phyloP scores from a whole-genome alignment of 352 stramenopile genomes.

The Phytophthora brassicae region DNA sequence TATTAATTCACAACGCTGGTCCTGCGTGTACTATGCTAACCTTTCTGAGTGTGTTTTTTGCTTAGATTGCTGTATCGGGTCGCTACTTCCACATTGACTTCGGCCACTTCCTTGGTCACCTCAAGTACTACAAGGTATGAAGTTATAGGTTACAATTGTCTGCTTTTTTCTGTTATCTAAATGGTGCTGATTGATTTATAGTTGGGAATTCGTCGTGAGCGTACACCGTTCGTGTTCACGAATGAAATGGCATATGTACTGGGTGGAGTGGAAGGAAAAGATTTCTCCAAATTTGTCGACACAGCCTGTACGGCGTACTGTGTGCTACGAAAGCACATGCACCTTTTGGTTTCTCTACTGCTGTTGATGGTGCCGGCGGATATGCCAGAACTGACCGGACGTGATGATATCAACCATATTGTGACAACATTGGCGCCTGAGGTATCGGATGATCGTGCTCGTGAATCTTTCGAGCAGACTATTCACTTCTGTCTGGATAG shows the following conservation, averaged over 20 bases:
- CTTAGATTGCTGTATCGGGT: slow-evolving; percentile 64
- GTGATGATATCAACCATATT: slow-evolving; percentile 87
- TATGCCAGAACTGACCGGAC: slow-evolving; percentile 81
- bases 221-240: slow-evolving; percentile 89
- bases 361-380: slow-evolving; percentile 87
- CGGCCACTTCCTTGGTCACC: slow-evolving; percentile 85
- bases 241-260: slow-evolving; percentile 88
- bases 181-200: slow-evolving; percentile 8
- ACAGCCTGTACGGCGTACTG: slow-evolving; percentile 76
- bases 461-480: slow-evolving; percentile 69
- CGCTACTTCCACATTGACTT: slow-evolving; percentile 92
- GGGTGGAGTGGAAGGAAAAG: slow-evolving; percentile 69
- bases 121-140: slow-evolving; percentile 78
- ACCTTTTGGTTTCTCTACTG: slow-evolving; percentile 81
- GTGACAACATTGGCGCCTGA: slow-evolving; percentile 75
- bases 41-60: not conserved
- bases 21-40: not conserved
- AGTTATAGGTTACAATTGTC: not conserved
- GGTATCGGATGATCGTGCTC: slow-evolving; percentile 64
- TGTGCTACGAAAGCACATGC: slow-evolving; percentile 84
- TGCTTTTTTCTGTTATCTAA: not conserved
- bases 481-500: slow-evolving; percentile 84
- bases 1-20: slow-evolving; percentile 7
- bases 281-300: slow-evolving; percentile 74
- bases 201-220: slow-evolving; percentile 82